These are phyloP conservation scores for Leptographium procerum DNA, from an alignment of 2,329 filamentous ascomycete species.

Conservation along the genomic window DNA sequence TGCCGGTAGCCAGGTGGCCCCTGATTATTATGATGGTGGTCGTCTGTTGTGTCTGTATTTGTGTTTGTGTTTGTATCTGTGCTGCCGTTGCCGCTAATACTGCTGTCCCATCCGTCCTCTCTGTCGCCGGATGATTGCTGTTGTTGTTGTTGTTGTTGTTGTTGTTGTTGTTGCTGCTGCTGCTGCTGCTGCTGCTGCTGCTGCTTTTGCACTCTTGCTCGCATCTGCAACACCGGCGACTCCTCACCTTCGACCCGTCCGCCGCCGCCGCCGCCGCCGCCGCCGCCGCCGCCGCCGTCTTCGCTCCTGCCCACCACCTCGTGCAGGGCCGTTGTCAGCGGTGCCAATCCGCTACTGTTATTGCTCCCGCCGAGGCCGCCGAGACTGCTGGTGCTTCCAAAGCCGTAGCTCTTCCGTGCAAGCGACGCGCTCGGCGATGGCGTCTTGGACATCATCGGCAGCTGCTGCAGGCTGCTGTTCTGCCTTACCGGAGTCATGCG, in stretches of 20 bases:
- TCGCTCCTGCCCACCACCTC: too few relatives aligned
- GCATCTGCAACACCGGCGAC: too few relatives aligned
- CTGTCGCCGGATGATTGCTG: too few relatives aligned
- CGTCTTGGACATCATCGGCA: slow-evolving; percentile 8
- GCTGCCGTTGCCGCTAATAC: not conserved
- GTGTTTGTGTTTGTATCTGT: too few relatives aligned
- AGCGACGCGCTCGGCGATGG: slow-evolving; percentile 4
- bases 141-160: too few relatives aligned
- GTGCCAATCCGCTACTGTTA: not conserved
- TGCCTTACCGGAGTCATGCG: slow-evolving; percentile 4
- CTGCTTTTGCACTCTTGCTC: too few relatives aligned
- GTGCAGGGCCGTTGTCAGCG: not conserved
- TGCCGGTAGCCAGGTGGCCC: not conserved
- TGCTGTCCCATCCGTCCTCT: not conserved
- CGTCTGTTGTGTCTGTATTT: not conserved
- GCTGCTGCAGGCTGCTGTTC: slow-evolving; percentile 13
- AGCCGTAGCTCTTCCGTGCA: slow-evolving; percentile 3
- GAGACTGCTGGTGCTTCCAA: not conserved
- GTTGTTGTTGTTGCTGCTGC: too few relatives aligned
- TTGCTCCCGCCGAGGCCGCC: not conserved
- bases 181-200: too few relatives aligned
- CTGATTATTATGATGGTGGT: too few relatives aligned
- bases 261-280: too few relatives aligned
- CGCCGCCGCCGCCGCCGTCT: too few relatives aligned
- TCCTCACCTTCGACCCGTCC: too few relatives aligned